Evolutionary conservation across 257 asterid genomes (phyloP), one percentile per base, ranked within the genome.

Genomic region (Penstemon eatonii): DNA sequence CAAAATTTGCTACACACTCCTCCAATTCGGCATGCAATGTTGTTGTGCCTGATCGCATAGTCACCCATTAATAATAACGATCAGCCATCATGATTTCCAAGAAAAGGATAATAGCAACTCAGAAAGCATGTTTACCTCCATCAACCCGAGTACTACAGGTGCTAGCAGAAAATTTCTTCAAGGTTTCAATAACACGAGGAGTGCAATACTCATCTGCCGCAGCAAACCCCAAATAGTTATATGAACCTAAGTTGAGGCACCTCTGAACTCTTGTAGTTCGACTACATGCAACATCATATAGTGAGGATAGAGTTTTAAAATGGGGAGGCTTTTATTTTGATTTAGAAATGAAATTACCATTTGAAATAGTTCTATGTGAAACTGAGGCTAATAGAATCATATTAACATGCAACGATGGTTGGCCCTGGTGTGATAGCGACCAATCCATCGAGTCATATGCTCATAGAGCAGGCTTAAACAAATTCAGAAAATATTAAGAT

Each of bases 171-270:
- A 79, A 94, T 58, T 73, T 82, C 78, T 89, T 94, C 84, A 94
- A 84, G 66, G 96, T 76, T 67, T 94, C 99, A 75, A 94, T 83
- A 19, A 87, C 99, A 42, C 88, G 93, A 72, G 99, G 99, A 5
- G 96, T 94, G 79, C 99, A 94, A 73, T 89, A 91, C 70, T 94
- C 98, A 81, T 94, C 99, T 10, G 99, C 85, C 46, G 99, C 96
- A 41, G 99, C 99, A 79, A 94, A 94, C 67, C 99, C 99, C 55
- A 94, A 90, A 81, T 94, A 94, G 78, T 94, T 94, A 78, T 94
- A 94, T 43, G 99, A 94, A 68, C 97, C 99, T 76, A 94, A 76
- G 85, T 94, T 94, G 76, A 94, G 96, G 83, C 99, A 94, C 75
- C 92, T 84, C 42, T 63, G 83, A 53, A 80, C 83, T 52, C 68